Evolutionary conservation across 768 basidiomycete genomes (phyloP).

Genomic region (Russula sp.): DNA sequence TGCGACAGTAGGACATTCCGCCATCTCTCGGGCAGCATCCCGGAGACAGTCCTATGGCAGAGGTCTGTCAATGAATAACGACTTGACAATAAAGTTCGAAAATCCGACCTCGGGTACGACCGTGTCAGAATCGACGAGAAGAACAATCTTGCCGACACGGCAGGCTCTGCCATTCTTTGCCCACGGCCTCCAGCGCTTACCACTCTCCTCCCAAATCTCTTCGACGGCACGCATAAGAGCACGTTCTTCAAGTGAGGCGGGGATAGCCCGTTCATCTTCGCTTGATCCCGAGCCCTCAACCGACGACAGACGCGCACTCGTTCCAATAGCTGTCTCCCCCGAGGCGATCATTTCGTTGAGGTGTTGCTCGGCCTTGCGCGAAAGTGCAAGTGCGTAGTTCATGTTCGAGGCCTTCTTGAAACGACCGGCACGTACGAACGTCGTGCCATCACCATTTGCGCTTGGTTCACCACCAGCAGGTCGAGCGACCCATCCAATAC

Average conservation of each 20-base stretch:
- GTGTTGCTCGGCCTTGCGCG: conserved; percentile 39
- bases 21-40: conserved; percentile 52
- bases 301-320: conserved; percentile 33
- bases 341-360: conserved; percentile 33
- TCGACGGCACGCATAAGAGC: conserved; percentile 52
- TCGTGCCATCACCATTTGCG: conserved; percentile 40
- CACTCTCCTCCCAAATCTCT: conserved; percentile 45
- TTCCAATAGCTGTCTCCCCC: conserved; percentile 10
- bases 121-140: conserved; percentile 52
- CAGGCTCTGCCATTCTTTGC: conserved; percentile 43
- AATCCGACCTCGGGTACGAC: conserved; percentile 43
- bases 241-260: conserved; percentile 47
- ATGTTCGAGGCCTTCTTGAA: conserved; percentile 53
- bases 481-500: conserved; percentile 59
- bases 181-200: conserved; percentile 36
- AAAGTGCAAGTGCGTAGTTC: conserved; percentile 43
- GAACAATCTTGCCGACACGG: conserved; percentile 46
- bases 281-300: conserved; percentile 31
- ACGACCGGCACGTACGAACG: conserved; percentile 47
- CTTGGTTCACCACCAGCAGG: conserved; percentile 46
- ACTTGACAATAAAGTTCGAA: neutral
- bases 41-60: conserved; percentile 47
- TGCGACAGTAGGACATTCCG: conserved; percentile 47
- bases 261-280: conserved; percentile 32
- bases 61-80: conserved; percentile 13